Conservation (phyloP, 768 basidiomycete genomes). For the Lentinula boryana region DNA sequence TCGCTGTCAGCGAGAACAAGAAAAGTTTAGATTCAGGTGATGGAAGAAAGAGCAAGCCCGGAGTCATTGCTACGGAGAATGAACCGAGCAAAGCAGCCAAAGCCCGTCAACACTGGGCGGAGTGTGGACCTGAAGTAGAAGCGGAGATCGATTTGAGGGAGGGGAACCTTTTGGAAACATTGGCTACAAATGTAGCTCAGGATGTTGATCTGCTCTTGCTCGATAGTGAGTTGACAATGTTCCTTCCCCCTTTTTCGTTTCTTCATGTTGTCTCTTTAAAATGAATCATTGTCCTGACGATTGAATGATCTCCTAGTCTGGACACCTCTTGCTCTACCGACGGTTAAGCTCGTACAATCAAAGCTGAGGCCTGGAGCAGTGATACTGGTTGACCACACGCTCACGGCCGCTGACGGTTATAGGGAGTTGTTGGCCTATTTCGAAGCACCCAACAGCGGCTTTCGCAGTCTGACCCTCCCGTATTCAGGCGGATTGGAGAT, state of each 20-base stretch:
- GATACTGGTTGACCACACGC: neutral
- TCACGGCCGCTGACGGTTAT: neutral
- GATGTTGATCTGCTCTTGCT: conserved; percentile 7
- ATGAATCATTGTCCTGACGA: neutral
- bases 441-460: neutral
- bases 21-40: neutral
- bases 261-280: neutral
- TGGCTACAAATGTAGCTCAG: neutral
- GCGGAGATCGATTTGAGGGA: neutral
- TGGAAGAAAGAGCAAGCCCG: neutral
- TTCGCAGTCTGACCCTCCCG: neutral
- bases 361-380: conserved; percentile 3
- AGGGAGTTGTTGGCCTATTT: conserved; percentile 1
- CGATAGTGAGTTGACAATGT: neutral
- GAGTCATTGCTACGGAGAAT: conserved; percentile 9
- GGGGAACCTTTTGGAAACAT: conserved; percentile 4
- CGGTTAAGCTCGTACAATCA: conserved; percentile 5
- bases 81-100: conserved; percentile 4
- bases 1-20: conserved; percentile 7
- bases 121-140: conserved; percentile 1
- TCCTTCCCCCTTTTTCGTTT: too few species aligned
- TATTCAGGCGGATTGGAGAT: conserved; percentile 5
- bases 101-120: conserved; percentile 1
- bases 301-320: neutral
- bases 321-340: conserved; percentile 7